These are phyloP conservation scores for Coemansia sp. DNA, from an alignment of 192 early-diverging fungal genomes.

Conservation along the genomic window DNA sequence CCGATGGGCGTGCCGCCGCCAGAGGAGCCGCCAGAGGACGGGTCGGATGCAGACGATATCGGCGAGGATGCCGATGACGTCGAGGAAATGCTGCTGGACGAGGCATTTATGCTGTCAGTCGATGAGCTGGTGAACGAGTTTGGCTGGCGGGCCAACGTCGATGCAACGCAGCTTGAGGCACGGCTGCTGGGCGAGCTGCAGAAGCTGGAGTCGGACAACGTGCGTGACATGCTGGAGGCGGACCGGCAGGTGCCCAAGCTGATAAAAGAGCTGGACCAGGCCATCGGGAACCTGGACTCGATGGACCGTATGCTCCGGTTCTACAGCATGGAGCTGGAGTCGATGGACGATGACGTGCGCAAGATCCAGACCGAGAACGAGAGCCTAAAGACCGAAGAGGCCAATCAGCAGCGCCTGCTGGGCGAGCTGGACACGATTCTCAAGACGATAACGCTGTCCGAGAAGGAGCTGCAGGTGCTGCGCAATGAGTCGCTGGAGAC, in stretches of 20 bases:
- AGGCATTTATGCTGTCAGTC: constrained; percentile 70
- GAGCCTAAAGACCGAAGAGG: constrained; percentile 81
- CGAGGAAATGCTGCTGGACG: constrained; percentile 56
- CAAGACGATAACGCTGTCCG: constrained; percentile 61
- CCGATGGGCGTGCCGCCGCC: constrained; percentile 32
- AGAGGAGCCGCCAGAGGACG: constrained; percentile 14
- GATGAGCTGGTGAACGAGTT: constrained; percentile 81
- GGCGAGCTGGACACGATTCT: constrained; percentile 83
- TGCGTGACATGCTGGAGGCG: constrained; percentile 90
- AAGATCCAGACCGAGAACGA: constrained; percentile 93
- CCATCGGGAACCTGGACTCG: constrained; percentile 73
- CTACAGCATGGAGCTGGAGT: constrained; percentile 86
- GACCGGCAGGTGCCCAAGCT: constrained; percentile 82
- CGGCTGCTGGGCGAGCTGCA: constrained; percentile 81
- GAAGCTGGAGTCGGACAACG: constrained; percentile 80
- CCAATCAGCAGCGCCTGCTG: constrained; percentile 84
- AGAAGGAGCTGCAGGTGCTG: constrained; percentile 60
- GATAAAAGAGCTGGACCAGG: constrained; percentile 79
- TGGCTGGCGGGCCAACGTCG: constrained; percentile 85
- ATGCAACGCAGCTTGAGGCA: constrained; percentile 83
- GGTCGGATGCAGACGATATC: constrained; percentile 6
- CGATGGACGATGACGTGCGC: constrained; percentile 93
- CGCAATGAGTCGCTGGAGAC: constrained; percentile 67
- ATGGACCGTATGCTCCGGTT: constrained; percentile 87
- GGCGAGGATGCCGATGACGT: constrained; percentile 41